A percentile compares a stretch with the other conserved stretches of the same genome.
Evolutionary conservation across 2,329 filamentous ascomycete genomes (phyloP).

Genomic region (Juglanconis sp.): DNA sequence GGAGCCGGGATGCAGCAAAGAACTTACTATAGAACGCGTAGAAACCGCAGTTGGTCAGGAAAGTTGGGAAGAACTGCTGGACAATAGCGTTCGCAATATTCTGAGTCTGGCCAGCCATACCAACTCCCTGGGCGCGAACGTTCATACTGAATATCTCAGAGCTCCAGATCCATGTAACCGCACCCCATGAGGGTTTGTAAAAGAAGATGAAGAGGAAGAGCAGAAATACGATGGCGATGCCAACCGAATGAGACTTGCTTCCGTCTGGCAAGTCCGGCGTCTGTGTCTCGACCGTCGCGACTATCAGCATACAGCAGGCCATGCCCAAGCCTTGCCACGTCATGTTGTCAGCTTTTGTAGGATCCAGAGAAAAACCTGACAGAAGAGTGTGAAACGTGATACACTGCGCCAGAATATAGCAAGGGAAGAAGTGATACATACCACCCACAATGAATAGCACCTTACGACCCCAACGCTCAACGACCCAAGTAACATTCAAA

Average conservation of each 20-base stretch:
- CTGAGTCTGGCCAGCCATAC: conserved; percentile 57
- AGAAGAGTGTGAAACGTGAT: neutral
- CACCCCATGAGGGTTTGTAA: conserved; percentile 65
- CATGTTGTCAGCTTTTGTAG: neutral
- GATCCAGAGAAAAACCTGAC: neutral
- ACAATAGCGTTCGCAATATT: conserved; percentile 60
- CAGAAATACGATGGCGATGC: conserved; percentile 62
- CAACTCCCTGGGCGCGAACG: conserved; percentile 64
- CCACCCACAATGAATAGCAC: conserved; percentile 67
- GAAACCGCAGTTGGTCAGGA: conserved; percentile 50
- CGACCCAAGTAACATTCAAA: conserved; percentile 69
- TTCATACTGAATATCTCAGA: conserved; percentile 67
- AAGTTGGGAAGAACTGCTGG: conserved; percentile 66
- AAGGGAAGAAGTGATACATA: neutral
- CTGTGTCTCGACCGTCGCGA: conserved; percentile 37
- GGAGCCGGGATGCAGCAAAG: neutral
- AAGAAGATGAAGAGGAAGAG: conserved; percentile 62
- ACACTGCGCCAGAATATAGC: neutral
- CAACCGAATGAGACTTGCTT: conserved; percentile 54
- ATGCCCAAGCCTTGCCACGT: conserved; percentile 48
- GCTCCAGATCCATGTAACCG: conserved; percentile 67
- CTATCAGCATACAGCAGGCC: conserved; percentile 67
- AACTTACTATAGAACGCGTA: conserved; percentile 31
- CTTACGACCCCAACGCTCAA: conserved; percentile 68
- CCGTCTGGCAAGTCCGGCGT: conserved; percentile 47